Base-by-base conservation (phyloP, 495 filamentous ascomycete genomes). In the Annulohypoxylon moriforme region DNA sequence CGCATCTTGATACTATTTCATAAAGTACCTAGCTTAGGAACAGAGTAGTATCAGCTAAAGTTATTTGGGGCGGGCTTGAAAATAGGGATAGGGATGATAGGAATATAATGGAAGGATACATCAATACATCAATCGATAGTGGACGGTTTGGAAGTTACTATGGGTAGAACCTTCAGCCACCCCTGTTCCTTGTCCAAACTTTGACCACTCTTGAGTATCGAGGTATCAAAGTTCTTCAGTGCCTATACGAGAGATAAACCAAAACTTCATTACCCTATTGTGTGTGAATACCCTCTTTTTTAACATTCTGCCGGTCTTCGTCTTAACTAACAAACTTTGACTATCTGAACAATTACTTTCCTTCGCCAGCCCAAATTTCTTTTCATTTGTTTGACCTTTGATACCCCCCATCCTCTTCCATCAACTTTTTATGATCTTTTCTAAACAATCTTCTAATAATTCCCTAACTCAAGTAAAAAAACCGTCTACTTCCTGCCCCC, bases 321-420 rank as follows among this genome's bases (percentile, higher is more conserved):
- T 73, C 70, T 66, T 69, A 69, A 69, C 52, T 67, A 29, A 40
- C 59, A 61, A 71, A 10, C 64, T 57, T 67, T 44, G 40, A 71
- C 63, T 68, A 60, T 71, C 68, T 64, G 44, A 68, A 49, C 64
- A 55, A 56, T 58, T 71, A 46, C 68, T 62, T 62, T 64, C 64
- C 50, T 74, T 76, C 63, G 61, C 64, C 58, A 64, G 52, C 69
- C 60, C 60, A 40, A 34, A 20, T 20, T 52, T 50, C 24, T 47
- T 50, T 52, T 60, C 71, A 67, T 69, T 68, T 69, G 66, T 73
- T 67, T 73, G 66, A 73, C 60, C 52, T 64, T 68, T 73, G 71
- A 73, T 73, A 73, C 71, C 71, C 68, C 70, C 60, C 50, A 64
- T 67, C 69, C 52, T 72, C 50, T 69, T 69, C 62, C 16, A 57